Base-by-base conservation (phyloP, 1,284 basidiomycete genomes). In the Blastosporella zonata region DNA sequence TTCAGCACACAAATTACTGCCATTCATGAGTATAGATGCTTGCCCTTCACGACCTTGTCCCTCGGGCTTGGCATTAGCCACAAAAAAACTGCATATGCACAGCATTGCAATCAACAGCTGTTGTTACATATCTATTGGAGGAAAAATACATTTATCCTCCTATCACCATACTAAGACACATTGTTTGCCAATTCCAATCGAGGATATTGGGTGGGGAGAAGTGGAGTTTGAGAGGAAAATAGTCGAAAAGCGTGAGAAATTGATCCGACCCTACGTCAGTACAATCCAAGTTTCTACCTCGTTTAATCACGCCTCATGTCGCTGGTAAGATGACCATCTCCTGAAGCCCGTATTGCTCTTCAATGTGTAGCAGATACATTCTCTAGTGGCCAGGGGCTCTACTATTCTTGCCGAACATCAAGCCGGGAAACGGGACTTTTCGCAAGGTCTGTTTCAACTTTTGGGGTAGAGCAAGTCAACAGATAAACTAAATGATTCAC, bases 351-450 rank as follows among this genome's bases (percentile, higher is more conserved):
- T 28, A 46, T 7, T 17, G 13, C 12, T 25, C 23, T 4, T 27
- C n/a, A 34, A 52, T 36, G 13, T 28, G 6, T 9, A 21, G 6
- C 33, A 89, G 86, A 87, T 95, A 52, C 90, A 93, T 61, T 90
- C 90, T n/a, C 75, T 94, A 35, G 84, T 96, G 8, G 87, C 93
- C n/a, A 77, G 82, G 55, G 90, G 87, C 1, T 66, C 83, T 12
- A 82, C 78, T 6, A 85, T 96, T 53, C 78, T 96, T 21, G 90
- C 87, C 3, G 92, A 96, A 64, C 86, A 93, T 64, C 81, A 87
- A 57, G 77, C 79, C 5, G 88, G 87, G 38, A 77, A 83, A 55
- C 80, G 86, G 44, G 83, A 93, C 65, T 93, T 94, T 74, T 90
- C 90, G 47, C 85, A 90, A 75, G 92, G 92, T 84, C 49, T 31